Evolutionary conservation across 2,329 filamentous ascomycete genomes (phyloP).

Genomic region (Salinomyces thailandicus): DNA sequence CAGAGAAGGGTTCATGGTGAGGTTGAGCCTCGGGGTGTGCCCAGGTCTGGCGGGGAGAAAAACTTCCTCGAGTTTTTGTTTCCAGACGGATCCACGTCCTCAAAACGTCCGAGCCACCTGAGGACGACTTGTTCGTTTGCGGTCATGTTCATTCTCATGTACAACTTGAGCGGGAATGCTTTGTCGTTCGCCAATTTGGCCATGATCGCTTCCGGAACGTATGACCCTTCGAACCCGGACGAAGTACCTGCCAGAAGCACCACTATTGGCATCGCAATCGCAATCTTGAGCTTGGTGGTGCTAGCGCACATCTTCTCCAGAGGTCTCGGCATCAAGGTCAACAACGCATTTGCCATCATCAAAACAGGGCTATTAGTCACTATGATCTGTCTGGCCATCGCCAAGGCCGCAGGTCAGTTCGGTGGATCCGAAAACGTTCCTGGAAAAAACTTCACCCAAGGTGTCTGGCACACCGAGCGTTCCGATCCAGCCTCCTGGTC

Average conservation of each 20-base stretch:
- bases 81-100: slow-evolving; percentile 24
- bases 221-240: slow-evolving; percentile 7
- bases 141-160: slow-evolving; percentile 36
- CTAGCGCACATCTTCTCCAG: slow-evolving; percentile 41
- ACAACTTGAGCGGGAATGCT: slow-evolving; percentile 42
- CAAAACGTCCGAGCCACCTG: slow-evolving; percentile 4
- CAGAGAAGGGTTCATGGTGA: slow-evolving; percentile 30
- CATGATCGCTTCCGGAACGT: slow-evolving; percentile 26
- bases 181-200: slow-evolving; percentile 37
- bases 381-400: slow-evolving; percentile 33
- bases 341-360: slow-evolving; percentile 41
- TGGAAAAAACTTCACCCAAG: slow-evolving; percentile 19
- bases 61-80: slow-evolving; percentile 40
- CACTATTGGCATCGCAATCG: slow-evolving; percentile 40
- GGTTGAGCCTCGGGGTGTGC: slow-evolving; percentile 30
- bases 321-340: slow-evolving; percentile 41
- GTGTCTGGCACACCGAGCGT: slow-evolving; percentile 16
- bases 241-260: slow-evolving; percentile 18
- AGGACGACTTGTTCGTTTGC: slow-evolving; percentile 36
- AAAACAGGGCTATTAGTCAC: slow-evolving; percentile 41
- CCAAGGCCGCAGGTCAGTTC: slow-evolving; percentile 15
- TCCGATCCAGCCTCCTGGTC: slow-evolving; percentile 24
- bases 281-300: slow-evolving; percentile 34
- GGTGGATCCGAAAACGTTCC: slow-evolving; percentile 11
- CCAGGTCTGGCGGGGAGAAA: slow-evolving; percentile 39